Conservation (phyloP, 116 monocot species). For the Posidonia oceanica region DNA sequence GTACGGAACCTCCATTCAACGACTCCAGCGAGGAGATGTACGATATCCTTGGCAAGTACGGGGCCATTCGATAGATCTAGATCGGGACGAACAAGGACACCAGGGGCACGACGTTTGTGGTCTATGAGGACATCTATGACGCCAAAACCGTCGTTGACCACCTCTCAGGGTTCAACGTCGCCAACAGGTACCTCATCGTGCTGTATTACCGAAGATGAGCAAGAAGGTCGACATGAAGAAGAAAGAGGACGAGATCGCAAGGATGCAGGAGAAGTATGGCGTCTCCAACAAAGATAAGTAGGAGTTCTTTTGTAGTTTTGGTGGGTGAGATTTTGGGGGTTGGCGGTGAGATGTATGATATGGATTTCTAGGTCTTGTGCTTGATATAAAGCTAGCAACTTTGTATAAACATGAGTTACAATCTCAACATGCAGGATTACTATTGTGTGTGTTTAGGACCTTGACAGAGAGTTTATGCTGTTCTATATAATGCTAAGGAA, state of each 20-base stretch:
- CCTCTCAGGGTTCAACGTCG: slow-evolving; percentile 97
- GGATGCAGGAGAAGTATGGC: slow-evolving; percentile 97
- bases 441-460: too few relatives aligned
- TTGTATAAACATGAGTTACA: not conserved
- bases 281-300: slow-evolving; percentile 75
- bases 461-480: too few relatives aligned
- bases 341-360: not conserved
- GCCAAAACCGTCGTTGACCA: slow-evolving; percentile 99
- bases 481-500: not conserved
- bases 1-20: slow-evolving; percentile 98
- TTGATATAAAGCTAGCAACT: not conserved
- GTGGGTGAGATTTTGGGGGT: too few relatives aligned
- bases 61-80: slow-evolving; percentile 94
- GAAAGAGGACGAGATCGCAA: slow-evolving; percentile 86
- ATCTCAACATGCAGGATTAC: not conserved
- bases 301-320: not conserved
- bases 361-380: not conserved
- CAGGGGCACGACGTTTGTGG: slow-evolving; percentile 92
- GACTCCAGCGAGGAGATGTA: slow-evolving; percentile 99
- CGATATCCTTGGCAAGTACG: slow-evolving; percentile 99
- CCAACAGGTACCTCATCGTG: slow-evolving; percentile 95
- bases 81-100: slow-evolving; percentile 92
- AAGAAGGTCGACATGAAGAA: slow-evolving; percentile 91
- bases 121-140: slow-evolving; percentile 99
- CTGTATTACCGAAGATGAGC: slow-evolving; percentile 96